Evolutionary conservation across 148 eudicot species (phyloP).

Genomic region (Polygonum aviculare): DNA sequence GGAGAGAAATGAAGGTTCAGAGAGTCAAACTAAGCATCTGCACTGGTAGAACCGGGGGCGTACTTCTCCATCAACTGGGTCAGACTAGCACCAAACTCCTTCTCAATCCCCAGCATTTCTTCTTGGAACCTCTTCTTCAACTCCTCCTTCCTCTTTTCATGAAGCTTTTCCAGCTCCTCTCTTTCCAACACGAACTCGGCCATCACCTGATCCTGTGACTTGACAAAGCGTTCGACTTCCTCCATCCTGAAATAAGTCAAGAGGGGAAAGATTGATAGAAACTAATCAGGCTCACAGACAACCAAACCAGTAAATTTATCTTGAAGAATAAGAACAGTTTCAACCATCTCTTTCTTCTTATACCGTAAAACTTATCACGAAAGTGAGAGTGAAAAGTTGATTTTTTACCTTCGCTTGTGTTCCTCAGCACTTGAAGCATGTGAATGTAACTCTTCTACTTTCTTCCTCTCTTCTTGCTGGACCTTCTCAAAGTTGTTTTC

Average conservation of each 20-base stretch:
- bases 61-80: slow-evolving; percentile 52
- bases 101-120: slow-evolving; percentile 51
- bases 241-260: slow-evolving; percentile 30
- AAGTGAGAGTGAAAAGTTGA: background rate
- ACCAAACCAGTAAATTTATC: background rate
- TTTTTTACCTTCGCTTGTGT: slow-evolving; percentile 30
- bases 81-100: slow-evolving; percentile 27
- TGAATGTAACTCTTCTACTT: slow-evolving; percentile 26
- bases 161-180: slow-evolving; percentile 29
- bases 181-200: slow-evolving; percentile 38
- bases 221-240: slow-evolving; percentile 24
- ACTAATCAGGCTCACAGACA: background rate
- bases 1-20: background rate
- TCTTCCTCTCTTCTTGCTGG: slow-evolving; percentile 23
- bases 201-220: slow-evolving; percentile 44
- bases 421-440: slow-evolving; percentile 27
- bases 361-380: background rate
- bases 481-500: slow-evolving; percentile 5
- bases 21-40: background rate
- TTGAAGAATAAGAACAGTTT: background rate
- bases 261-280: background rate
- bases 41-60: slow-evolving; percentile 20
- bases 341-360: background rate
- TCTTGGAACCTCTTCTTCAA: slow-evolving; percentile 38
- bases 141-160: slow-evolving; percentile 29